Evolutionary conservation across 2,329 filamentous ascomycete species (phyloP).

Genomic region (Arthrobotrys iridis): DNA sequence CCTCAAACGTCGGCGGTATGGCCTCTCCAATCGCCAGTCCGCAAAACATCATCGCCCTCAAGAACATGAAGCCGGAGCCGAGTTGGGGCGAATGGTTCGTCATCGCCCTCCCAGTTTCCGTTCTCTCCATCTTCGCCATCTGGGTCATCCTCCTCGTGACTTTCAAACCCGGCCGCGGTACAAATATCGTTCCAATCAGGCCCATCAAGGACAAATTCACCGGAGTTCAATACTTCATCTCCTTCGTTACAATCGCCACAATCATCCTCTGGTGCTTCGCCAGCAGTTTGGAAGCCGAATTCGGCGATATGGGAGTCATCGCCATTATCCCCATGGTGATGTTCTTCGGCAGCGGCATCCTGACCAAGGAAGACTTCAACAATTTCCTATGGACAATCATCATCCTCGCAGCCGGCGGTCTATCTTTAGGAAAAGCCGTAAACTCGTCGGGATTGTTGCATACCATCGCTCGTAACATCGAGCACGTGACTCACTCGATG

Average conservation of each 20-base stretch:
- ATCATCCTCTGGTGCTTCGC: constrained; percentile 92
- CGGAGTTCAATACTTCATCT: constrained; percentile 92
- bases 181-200: constrained; percentile 89
- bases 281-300: constrained; percentile 84
- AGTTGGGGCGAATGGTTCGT: constrained; percentile 99
- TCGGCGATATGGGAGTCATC: constrained; percentile 98
- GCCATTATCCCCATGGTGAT: constrained; percentile 94
- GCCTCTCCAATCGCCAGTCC: constrained; percentile 96
- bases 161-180: constrained; percentile 85
- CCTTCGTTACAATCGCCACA: constrained; percentile 80
- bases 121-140: constrained; percentile 85
- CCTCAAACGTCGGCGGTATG: constrained; percentile 95
- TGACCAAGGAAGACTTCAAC: constrained; percentile 99
- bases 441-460: constrained; percentile 91
- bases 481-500: constrained; percentile 76
- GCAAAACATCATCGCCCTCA: constrained; percentile 94
- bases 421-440: constrained; percentile 92
- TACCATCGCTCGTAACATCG: constrained; percentile 83
- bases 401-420: constrained; percentile 91
- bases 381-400: constrained; percentile 99
- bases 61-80: constrained; percentile 91
- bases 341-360: constrained; percentile 94
- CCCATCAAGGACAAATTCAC: constrained; percentile 88
- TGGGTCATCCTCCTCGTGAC: constrained; percentile 86
- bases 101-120: constrained; percentile 88